Base-by-base conservation (phyloP, 371 early-diverging fungal genomes). In the Mortierella sp. region DNA sequence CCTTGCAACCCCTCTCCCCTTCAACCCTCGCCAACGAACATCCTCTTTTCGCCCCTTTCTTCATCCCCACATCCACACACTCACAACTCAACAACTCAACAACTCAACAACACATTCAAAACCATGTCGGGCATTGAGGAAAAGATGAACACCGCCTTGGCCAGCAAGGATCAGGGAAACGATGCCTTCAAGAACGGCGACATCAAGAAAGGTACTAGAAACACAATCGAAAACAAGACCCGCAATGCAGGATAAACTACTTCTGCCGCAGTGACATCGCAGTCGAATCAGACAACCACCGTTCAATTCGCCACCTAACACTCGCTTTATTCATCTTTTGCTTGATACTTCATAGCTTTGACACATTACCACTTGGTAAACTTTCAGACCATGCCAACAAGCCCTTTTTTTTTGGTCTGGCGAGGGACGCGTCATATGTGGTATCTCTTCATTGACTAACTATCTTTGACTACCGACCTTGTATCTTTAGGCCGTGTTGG, bases 111-210 rank as follows among this genome's bases (percentile, higher is more conserved):
- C 34, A 48, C 5, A 68, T 28, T 44, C 14, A 21, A 1, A 55
- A 54, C 28, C 54, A 81, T 85, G 82, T 28, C 77, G 16, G 16
- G 76, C 47, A 77, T 85, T 26, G 65, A 77, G 38, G 86, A 85
- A 60, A 85, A 85, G 60, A 77, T 85, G 16, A 45, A 47, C n/a
- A 65, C 68, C 13, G 86, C 86, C 16, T 28, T 85, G 28, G 71
- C 60, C 34, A 57, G 73, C 75, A 88, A 88, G 79, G 84, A 87
- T 70, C 70, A 50, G 2, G 89, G 89, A 47, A 88, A 87, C 70
- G 83, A 81, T 8, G 75, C 82, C 6, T 88, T 84, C 77, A 87
- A 84, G 72, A 44, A 79, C 8, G 84, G 82, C 34, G 83, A 87
- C 74, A 48, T 84, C 26, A 83, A 82, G 72, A 54, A 76, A 71